Evolutionary conservation across 768 basidiomycete species (phyloP), one percentile per base, ranked within the genome.

Genomic region (Hygrocybe punicea): DNA sequence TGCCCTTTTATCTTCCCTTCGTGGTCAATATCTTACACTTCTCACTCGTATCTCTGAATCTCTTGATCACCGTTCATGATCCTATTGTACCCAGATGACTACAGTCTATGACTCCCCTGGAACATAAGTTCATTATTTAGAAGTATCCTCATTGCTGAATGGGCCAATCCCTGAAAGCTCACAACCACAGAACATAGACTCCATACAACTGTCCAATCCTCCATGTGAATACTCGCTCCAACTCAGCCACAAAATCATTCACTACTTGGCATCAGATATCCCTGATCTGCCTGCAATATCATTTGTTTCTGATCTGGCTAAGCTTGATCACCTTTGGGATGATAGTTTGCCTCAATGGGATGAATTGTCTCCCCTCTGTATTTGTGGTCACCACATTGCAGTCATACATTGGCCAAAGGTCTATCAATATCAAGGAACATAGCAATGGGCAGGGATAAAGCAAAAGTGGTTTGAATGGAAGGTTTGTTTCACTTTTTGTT

Each of bases 321-420:
- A 44, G 0, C 61, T 70, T 5, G 65, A 70, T 46, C 49, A 37
- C 2, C 65, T 68, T 63, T 70, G 69, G 69, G 69, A 70, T 21
- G 63, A 70, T 59, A 58, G 29, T 10, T 59, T 60, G 6, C 10
- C 21, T 0, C 45, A 66, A 23, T 70, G 69, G 69, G 34, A 52
- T 13, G 25, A 42, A 3, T 16, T 49, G 5, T 68, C 69, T 0
- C 51, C 56, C 2, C 49, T 70, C n/a, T 25, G 10, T 2, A 67
- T 70, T 36, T 39, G 35, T 16, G 63, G 50, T 2, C 54, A 51
- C 6, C 48, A 60, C 0, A 59, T 63, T 3, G 48, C 62, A 2
- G 29, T 67, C 14, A 37, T 57, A 42, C 61, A 68, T 53, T 68
- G 65, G 50, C 64, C 62, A 57, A 40, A 23, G 21, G 49, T 57